Conservation (phyloP, 306 rosid species). For the Fragaria ananassa region DNA sequence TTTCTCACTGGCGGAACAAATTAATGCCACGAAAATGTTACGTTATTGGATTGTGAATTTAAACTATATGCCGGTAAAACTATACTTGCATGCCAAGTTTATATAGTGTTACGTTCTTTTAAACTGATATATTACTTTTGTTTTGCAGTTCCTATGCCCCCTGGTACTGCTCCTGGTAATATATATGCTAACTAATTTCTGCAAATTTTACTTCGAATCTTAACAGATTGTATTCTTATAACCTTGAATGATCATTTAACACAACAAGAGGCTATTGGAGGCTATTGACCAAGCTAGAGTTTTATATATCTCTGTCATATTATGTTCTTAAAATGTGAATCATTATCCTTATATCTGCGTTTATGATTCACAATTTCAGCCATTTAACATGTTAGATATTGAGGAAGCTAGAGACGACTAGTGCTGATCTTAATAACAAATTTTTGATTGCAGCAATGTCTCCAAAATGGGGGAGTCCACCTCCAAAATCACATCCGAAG, state of each 20-base stretch:
- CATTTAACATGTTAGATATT: not conserved
- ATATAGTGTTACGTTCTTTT: not conserved
- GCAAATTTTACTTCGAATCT: not conserved
- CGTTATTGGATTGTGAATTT: not conserved
- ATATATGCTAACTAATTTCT: not conserved
- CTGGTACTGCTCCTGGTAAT: not conserved
- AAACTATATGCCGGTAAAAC: not conserved
- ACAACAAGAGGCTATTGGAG: not conserved
- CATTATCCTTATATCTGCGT: not conserved
- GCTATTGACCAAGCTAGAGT: too few species aligned
- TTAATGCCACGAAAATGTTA: not conserved
- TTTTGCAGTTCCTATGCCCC: constrained; percentile 1
- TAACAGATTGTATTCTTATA: not conserved
- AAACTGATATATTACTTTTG: not conserved
- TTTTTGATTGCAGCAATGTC: not conserved
- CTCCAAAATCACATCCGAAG: not conserved
- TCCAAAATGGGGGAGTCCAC: constrained; percentile 1
- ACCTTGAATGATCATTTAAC: not conserved
- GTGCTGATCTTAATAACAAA: not conserved
- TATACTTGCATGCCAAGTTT: not conserved
- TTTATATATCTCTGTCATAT: too few species aligned
- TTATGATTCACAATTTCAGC: not conserved
- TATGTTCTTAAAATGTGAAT: too few species aligned
- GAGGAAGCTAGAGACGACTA: not conserved
- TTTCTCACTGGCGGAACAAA: not conserved